phyloP scores from a whole-genome alignment of 2,329 filamentous ascomycete species.

The Colletotrichum theobromicola region DNA sequence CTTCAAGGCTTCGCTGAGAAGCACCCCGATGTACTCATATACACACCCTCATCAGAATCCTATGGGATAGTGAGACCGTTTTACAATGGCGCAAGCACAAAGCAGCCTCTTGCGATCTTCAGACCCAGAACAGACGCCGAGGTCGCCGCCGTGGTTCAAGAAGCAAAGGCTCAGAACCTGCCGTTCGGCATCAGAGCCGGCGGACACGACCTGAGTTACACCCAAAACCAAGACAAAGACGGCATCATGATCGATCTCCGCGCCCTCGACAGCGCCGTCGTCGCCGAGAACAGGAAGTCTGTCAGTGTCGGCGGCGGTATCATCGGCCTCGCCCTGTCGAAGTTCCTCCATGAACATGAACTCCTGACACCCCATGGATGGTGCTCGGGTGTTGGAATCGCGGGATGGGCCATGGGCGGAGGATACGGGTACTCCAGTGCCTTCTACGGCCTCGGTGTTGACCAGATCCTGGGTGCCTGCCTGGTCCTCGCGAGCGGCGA shows the following conservation, averaged over 20 bases:
- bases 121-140: constrained; percentile 7
- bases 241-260: constrained; percentile 22
- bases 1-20: not conserved
- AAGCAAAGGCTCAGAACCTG: not conserved
- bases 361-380: constrained; percentile 12
- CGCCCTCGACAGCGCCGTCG: not conserved
- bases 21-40: not conserved
- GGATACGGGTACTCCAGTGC: constrained; percentile 37
- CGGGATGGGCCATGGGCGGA: constrained; percentile 38
- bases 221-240: constrained; percentile 2
- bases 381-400: constrained; percentile 30
- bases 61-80: not conserved
- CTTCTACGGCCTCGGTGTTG: constrained; percentile 38
- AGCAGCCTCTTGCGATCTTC: constrained; percentile 5
- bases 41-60: not conserved
- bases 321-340: constrained; percentile 10
- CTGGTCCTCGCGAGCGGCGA: constrained; percentile 41
- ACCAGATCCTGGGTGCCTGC: constrained; percentile 41
- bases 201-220: constrained; percentile 15
- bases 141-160: not conserved
- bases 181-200: constrained; percentile 19
- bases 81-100: not conserved
- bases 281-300: constrained; percentile 17
- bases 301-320: constrained; percentile 21
- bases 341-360: constrained; percentile 9